Percentiles rank a stretch among this genome's conserved stretches.
These are phyloP conservation scores for Aspergillus hiratsukae DNA, from an alignment of 2,329 filamentous ascomycete species.

Conservation along the genomic window DNA sequence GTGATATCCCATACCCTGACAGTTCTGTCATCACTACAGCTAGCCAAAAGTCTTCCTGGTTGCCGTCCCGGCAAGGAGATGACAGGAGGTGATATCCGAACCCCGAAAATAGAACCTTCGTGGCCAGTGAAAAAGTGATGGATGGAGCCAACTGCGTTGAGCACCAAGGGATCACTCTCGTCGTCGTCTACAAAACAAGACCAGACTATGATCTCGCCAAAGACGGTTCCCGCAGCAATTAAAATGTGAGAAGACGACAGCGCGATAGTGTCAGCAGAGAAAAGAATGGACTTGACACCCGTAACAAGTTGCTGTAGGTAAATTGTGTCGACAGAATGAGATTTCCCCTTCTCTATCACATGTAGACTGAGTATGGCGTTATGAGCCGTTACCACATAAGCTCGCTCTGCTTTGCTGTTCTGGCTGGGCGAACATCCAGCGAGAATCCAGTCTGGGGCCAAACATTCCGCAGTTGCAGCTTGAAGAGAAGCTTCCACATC, in stretches of 20 bases:
- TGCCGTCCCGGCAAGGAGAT: slow-evolving; percentile 31
- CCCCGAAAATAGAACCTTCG: slow-evolving; percentile 90
- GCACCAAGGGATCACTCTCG: slow-evolving; percentile 4
- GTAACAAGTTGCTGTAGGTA: slow-evolving; percentile 42
- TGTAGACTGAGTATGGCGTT: slow-evolving; percentile 66
- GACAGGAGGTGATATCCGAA: slow-evolving; percentile 66
- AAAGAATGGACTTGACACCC: slow-evolving; percentile 72
- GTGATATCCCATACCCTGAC: slow-evolving; percentile 84
- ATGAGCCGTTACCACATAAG: slow-evolving; percentile 74
- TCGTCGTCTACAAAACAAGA: slow-evolving; percentile 50
- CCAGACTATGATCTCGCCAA: slow-evolving; percentile 92
- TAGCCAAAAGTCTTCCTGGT: slow-evolving; percentile 65
- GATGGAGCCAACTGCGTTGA: slow-evolving; percentile 33
- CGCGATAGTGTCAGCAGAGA: slow-evolving; percentile 72
- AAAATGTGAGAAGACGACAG: slow-evolving; percentile 57
- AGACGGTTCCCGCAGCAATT: slow-evolving; percentile 84
- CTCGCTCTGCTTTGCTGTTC: slow-evolving; percentile 30
- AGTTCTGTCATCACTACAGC: slow-evolving; percentile 92
- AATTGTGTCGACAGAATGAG: slow-evolving; percentile 22
- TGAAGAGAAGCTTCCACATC: slow-evolving; percentile 19
- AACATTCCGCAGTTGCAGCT: slow-evolving; percentile 38
- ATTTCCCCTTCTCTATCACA: slow-evolving; percentile 12
- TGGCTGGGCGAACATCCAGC: slow-evolving; percentile 49
- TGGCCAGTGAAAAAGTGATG: slow-evolving; percentile 64
- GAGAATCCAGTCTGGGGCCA: slow-evolving; percentile 72